phyloP scores from a whole-genome alignment of 2,329 filamentous ascomycete genomes.

The Sporothrix luriei region DNA sequence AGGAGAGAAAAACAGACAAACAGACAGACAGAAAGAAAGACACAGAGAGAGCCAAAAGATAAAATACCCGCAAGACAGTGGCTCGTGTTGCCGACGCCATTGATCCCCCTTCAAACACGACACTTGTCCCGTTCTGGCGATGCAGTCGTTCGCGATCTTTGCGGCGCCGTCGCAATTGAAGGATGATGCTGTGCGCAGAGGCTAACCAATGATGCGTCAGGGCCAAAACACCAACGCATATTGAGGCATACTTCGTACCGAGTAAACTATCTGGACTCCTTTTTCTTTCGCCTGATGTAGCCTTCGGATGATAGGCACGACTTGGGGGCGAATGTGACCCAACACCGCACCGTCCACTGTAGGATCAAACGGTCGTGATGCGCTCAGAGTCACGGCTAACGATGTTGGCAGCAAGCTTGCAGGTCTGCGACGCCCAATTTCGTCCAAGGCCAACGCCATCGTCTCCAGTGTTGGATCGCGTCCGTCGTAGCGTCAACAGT shows the following conservation, averaged over 20 bases:
- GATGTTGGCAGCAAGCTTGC: constrained; percentile 3
- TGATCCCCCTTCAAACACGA: constrained; percentile 11
- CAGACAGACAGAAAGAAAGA: not conserved
- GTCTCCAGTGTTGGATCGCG: not conserved
- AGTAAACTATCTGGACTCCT: not conserved
- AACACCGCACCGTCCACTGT: not conserved
- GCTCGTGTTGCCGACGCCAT: not conserved
- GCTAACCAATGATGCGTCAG: not conserved
- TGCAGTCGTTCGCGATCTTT: not conserved
- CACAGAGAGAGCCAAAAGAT: not conserved
- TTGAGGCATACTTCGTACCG: too few relatives aligned
- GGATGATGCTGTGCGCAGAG: not conserved
- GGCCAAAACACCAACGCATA: not conserved
- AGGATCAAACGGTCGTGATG: not conserved
- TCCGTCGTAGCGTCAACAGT: too few relatives aligned
- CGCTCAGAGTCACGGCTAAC: not conserved
- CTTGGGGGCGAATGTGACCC: not conserved
- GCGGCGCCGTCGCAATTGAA: not conserved
- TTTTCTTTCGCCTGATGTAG: not conserved
- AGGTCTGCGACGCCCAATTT: constrained; percentile 2
- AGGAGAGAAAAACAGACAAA: not conserved
- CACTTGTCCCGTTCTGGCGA: not conserved
- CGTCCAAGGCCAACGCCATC: not conserved
- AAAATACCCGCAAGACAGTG: not conserved
- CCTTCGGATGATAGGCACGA: not conserved